These are phyloP conservation scores for Penicillium silybi DNA, from an alignment of 495 filamentous ascomycete species.

Conservation along the genomic window DNA sequence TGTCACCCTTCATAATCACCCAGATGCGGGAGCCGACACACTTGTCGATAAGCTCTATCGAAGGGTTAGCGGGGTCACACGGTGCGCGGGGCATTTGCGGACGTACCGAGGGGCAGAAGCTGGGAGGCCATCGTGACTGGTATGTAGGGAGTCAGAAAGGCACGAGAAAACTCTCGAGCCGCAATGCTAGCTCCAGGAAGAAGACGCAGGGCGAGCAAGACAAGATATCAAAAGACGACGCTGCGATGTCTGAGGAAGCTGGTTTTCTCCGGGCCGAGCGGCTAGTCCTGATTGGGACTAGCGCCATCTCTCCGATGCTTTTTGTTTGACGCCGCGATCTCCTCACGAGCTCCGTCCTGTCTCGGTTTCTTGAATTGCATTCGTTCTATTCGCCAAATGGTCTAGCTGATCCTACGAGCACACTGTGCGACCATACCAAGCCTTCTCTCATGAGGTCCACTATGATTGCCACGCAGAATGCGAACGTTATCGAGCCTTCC, in stretches of 20 bases:
- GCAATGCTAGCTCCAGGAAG: neutral
- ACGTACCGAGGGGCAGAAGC: constrained; percentile 69
- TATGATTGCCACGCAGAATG: constrained; percentile 26
- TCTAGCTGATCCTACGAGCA: neutral
- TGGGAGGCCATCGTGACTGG: constrained; percentile 64
- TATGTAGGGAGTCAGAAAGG: neutral
- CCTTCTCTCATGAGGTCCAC: constrained; percentile 4
- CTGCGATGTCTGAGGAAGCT: constrained; percentile 16
- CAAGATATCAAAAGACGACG: constrained; percentile 13
- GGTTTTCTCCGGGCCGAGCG: constrained; percentile 12
- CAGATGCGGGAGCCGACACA: constrained; percentile 96
- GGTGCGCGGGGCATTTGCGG: neutral
- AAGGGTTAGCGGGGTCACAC: constrained; percentile 17
- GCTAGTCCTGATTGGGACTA: constrained; percentile 10
- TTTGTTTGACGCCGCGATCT: neutral
- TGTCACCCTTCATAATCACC: constrained; percentile 99
- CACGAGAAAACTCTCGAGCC: neutral
- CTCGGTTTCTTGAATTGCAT: neutral
- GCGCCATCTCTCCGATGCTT: constrained; percentile 1
- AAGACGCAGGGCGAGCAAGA: neutral
- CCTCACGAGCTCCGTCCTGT: neutral
- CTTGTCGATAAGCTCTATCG: constrained; percentile 92
- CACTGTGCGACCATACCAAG: neutral
- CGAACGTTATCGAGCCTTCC: constrained; percentile 14
- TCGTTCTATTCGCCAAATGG: neutral